These are phyloP conservation scores for Acephala macrosclerotiorum DNA, from an alignment of 2,329 filamentous ascomycete species.

Conservation along the genomic window DNA sequence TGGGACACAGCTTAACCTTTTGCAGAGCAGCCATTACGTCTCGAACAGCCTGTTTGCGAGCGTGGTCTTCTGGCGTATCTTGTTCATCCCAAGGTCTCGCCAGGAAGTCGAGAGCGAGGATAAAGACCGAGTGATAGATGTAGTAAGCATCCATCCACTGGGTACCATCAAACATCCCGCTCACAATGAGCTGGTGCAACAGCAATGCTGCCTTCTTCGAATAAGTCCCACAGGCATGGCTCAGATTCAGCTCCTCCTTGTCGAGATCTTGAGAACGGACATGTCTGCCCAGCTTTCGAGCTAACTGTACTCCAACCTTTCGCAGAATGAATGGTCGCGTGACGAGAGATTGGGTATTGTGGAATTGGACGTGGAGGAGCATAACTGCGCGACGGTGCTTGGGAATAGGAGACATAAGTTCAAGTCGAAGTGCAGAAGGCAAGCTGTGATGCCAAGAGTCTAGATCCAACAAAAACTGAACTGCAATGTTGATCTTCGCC, in stretches of 20 bases:
- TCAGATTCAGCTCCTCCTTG: constrained; percentile 37
- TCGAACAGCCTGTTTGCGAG: constrained; percentile 38
- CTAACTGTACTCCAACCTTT: constrained; percentile 40
- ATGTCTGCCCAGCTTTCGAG: constrained; percentile 38
- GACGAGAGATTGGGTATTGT: constrained; percentile 40
- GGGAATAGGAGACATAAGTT: constrained; percentile 27
- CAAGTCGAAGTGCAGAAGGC: constrained; percentile 35
- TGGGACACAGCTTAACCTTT: constrained; percentile 38
- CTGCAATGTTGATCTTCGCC: constrained; percentile 33
- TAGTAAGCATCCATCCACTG: constrained; percentile 43
- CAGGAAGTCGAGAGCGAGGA: constrained; percentile 42
- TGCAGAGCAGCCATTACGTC: constrained; percentile 39
- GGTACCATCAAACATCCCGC: constrained; percentile 38
- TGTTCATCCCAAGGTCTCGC: constrained; percentile 39
- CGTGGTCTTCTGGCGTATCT: constrained; percentile 39
- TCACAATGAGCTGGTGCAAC: constrained; percentile 36
- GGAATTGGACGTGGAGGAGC: constrained; percentile 41
- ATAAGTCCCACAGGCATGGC: constrained; percentile 36
- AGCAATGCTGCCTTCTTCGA: constrained; percentile 35
- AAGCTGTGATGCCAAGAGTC: constrained; percentile 40
- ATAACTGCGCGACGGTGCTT: constrained; percentile 39
- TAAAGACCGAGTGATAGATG: constrained; percentile 41
- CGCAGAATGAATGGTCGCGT: constrained; percentile 40
- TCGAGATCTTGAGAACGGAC: constrained; percentile 39
- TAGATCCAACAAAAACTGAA: constrained; percentile 36